Evolutionary conservation across 2,329 filamentous ascomycete species (phyloP).

Genomic region (Fusarium haematococcum): DNA sequence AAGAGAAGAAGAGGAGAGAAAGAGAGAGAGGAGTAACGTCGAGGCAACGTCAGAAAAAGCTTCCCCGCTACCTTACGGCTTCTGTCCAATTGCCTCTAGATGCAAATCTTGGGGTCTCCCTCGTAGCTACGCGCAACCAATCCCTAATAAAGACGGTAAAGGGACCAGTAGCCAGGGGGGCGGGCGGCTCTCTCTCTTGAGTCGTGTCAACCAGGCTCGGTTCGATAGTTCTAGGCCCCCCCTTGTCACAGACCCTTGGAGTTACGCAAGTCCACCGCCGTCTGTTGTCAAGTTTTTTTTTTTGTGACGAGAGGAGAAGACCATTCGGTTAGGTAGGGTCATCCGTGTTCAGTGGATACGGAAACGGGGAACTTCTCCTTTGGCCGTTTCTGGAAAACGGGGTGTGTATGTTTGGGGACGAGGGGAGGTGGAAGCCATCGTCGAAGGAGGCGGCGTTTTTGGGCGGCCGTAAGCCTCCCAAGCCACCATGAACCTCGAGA

Average conservation of each 20-base stretch:
- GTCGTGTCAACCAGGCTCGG: background rate
- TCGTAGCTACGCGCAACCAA: constrained; percentile 13
- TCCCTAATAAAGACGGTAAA: background rate
- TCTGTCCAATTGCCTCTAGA: constrained; percentile 35
- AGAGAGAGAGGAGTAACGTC: constrained; percentile 14
- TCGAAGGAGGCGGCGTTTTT: background rate
- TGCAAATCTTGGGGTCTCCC: constrained; percentile 12
- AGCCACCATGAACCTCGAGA: background rate
- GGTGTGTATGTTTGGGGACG: constrained; percentile 13
- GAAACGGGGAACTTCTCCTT: background rate
- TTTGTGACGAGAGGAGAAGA: background rate
- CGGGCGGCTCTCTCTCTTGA: background rate
- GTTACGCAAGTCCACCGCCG: background rate
- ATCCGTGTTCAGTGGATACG: background rate
- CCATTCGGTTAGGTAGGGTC: background rate
- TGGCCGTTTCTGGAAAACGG: background rate
- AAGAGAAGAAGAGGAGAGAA: background rate
- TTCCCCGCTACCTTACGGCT: constrained; percentile 29
- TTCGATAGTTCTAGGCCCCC: background rate
- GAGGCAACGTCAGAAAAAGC: constrained; percentile 29
- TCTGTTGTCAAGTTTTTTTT: background rate
- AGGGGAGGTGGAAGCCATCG: constrained; percentile 17
- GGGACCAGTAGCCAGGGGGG: background rate
- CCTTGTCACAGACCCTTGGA: background rate
- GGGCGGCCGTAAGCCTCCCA: background rate